Evolutionary conservation across 768 basidiomycete genomes (phyloP), one percentile per base, ranked within the genome.

Genomic region (Melanogaster broomeanus): DNA sequence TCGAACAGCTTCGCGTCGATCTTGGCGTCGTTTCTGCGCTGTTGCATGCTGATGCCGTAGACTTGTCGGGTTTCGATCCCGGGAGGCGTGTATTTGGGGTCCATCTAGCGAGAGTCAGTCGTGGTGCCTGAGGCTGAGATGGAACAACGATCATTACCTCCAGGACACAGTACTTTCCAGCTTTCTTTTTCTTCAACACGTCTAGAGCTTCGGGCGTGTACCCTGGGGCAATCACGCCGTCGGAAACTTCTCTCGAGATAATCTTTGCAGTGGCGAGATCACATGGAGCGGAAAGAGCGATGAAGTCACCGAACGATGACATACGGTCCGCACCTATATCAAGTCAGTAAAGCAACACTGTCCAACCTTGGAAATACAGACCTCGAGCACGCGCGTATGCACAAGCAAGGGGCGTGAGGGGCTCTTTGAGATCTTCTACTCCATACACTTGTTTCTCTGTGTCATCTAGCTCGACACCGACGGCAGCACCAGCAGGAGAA

Each of bases 231-330:
- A 99, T 93, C 59, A 99, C 90, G 28, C 97, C 97, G 67, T 99
- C 97, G 0, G 97, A 98, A 10, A 99, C 97, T 67, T 99, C 97
- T 16, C 97, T 83, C n/a, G 93, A 95, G 65, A 99, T 97, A 67
- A 99, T 95, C 57, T 85, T 87, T 38, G 97, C 97, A 9, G 97
- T 98, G 2, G 92, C 88, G 33, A 94, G 76, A 66, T 99, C 97
- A 73, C 95, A 97, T 18, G 87, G 83, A 24, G 88, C 86, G 16
- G 94, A 97, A 11, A 99, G 79, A 0, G 94, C 97, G 61, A 99
- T 95, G 68, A 98, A 99, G 74, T 99, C 97, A 5, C 97, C 97
- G 67, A 98, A 99, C 3, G 96, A 98, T 1, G 96, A 98, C 97
- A 99, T 99, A 48, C 97, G 86, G 68, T 99, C 97, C 21, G 97